Evolutionary conservation across 495 filamentous ascomycete genomes (phyloP), one percentile per base, ranked within the genome.

Genomic region (Hyaloscypha finlandica): DNA sequence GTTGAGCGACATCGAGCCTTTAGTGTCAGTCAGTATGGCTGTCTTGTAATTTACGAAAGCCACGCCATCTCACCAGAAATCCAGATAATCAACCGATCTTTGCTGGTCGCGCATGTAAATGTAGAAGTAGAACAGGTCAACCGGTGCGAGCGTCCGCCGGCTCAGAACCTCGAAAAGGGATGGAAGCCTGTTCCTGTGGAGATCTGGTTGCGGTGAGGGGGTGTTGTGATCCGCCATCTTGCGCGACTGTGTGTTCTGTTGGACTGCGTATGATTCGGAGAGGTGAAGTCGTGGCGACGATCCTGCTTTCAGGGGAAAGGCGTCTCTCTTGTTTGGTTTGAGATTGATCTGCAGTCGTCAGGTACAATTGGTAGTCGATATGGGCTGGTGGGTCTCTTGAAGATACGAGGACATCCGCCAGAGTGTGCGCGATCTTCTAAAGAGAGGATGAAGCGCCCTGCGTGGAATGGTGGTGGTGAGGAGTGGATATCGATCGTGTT

Each of bases 41-140:
- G 33, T 29, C 37, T 37, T 39, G 25, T 25, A 25, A 25, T 25
- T 25, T 25, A 25, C 25, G 25, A 59, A 54, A 68, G 54, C 25
- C 14, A 54, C 4, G 8, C 42, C 11, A 12, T 48, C 57, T 74
- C 82, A 99, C 95, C 96, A 99, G 78, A 99, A 99, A 77, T 99
- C 95, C 16, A 99, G 82, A 72, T 98, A 98, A 73, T 99, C 95
- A 9, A 99, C 93, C 4, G 94, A 97, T 75, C 94, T 87, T 75
- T 98, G 94, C 79, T 97, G 93, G 76, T 99, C 96, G 64, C 95
- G 86, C 95, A 99, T 99, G 79, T 96, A 99, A 73, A 99, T 98
- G 82, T 98, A 98, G 83, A 98, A 98, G 3, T 94, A 97, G 81
- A 95, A 98, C 12, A 99, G 85, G 76, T 98, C 96, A 45, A 98